Evolutionary conservation across 2,329 filamentous ascomycete genomes (phyloP), one percentile per base, ranked within the genome.

Genomic region (Paecilomyces sp.): DNA sequence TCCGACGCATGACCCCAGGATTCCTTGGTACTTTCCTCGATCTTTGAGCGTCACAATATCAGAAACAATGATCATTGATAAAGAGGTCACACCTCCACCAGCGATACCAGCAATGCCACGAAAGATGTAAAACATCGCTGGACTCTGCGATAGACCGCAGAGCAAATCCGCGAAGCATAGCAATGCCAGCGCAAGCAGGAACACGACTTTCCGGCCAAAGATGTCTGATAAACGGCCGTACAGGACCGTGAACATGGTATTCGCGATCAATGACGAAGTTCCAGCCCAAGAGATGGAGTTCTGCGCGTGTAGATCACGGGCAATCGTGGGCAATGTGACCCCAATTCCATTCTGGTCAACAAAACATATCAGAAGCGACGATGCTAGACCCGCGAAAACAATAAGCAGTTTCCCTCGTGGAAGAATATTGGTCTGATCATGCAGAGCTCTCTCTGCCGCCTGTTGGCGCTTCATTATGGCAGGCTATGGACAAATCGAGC

Each of bases 261-360:
- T 85, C 2, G 86, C 83, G 4, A 91, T 80, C 3, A 91, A 76
- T 64, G 88, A 91, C 15, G 85, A 85, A 3, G 88, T 90, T 1
- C 87, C 88, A 12, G 85, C 82, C 88, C 87, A 90, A 67, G 90
- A 90, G 54, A 86, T 86, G 2, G 73, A 74, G 59, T 74, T 64
- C 55, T 72, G 72, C 1, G 76, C 76, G 58, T 76, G 64, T 22
- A 82, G 73, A 58, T 84, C 79, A 57, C 74, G 67, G 58, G 79
- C 77, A 64, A 85, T 79, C 31, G 81, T 80, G 30, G 83, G 83
- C 47, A 85, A 68, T n/a, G 79, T 78, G 1, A 79, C 76, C 2
- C 78, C 79, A 58, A 86, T 81, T 41, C 81, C 79, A 69, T 84
- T 85, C 63, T 85, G 82, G 66, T 86, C 83, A 57, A 83, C 79